A percentile compares a stretch with the other conserved stretches of the same genome.
These are phyloP conservation scores for Lumnitzera racemosa DNA, from an alignment of 345 rosid genomes.

Conservation along the genomic window DNA sequence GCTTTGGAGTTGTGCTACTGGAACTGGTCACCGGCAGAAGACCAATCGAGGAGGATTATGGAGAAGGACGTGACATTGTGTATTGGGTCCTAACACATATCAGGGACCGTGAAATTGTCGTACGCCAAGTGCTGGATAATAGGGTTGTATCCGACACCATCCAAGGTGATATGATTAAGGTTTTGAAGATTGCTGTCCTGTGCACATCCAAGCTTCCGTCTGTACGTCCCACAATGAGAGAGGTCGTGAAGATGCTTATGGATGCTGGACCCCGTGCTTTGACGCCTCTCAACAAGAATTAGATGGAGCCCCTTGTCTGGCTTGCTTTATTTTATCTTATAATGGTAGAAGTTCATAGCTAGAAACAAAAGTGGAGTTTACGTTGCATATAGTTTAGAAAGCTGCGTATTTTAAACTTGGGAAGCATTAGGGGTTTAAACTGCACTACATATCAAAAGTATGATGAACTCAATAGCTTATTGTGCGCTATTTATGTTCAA, in stretches of 20 bases:
- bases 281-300: constrained; percentile 15
- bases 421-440: too few relatives aligned
- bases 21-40: constrained; percentile 52
- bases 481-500: too few relatives aligned
- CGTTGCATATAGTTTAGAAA: too few relatives aligned
- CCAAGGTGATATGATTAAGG: constrained; percentile 56
- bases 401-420: too few relatives aligned
- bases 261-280: constrained; percentile 51
- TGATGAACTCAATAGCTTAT: too few relatives aligned
- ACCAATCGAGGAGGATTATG: constrained; percentile 63
- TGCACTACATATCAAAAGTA: too few relatives aligned
- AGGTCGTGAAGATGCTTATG: constrained; percentile 65
- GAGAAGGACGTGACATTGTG: constrained; percentile 76
- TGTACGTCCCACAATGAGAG: constrained; percentile 73
- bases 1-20: constrained; percentile 81
- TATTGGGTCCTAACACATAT: constrained; percentile 60
- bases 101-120: constrained; percentile 29
- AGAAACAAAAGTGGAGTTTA: too few relatives aligned
- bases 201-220: constrained; percentile 81
- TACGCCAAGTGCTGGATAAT: constrained; percentile 44
- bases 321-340: too few relatives aligned
- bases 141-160: constrained; percentile 26
- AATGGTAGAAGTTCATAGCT: too few relatives aligned
- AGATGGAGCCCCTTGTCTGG: constrained; percentile 2
- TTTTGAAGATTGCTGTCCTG: constrained; percentile 55